Evolutionary conservation across 192 early-diverging fungal species (phyloP).

Genomic region (Borealophlyctis nickersoniae): DNA sequence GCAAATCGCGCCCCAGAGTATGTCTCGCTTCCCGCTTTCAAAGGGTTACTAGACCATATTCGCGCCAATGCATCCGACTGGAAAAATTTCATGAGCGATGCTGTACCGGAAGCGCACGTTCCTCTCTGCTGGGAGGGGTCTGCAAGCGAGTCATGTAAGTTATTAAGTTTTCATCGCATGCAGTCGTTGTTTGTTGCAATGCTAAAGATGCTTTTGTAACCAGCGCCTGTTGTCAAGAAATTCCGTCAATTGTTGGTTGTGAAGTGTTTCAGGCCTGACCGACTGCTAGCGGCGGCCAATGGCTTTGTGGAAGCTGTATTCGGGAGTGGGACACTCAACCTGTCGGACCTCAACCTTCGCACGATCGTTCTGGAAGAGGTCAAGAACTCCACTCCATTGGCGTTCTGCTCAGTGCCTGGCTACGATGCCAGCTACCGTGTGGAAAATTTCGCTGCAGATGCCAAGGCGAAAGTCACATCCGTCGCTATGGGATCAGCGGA

Average conservation of each 20-base stretch:
- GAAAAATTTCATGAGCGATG: constrained; percentile 30
- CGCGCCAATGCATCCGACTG: constrained; percentile 28
- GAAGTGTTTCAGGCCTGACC: constrained; percentile 86
- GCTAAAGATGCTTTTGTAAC: background rate
- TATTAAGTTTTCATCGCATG: background rate
- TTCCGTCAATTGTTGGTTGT: constrained; percentile 79
- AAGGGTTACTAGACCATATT: constrained; percentile 27
- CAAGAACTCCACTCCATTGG: constrained; percentile 73
- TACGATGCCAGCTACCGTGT: constrained; percentile 95
- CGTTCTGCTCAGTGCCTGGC: constrained; percentile 88
- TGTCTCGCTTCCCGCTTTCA: constrained; percentile 22
- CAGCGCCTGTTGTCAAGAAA: constrained; percentile 46
- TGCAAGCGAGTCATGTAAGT: constrained; percentile 7
- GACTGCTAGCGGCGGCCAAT: constrained; percentile 69
- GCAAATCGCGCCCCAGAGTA: constrained; percentile 15
- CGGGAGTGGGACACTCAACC: constrained; percentile 48
- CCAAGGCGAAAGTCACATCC: constrained; percentile 58
- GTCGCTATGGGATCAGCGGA: constrained; percentile 99
- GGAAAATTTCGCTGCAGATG: constrained; percentile 78
- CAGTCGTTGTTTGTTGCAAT: constrained; percentile 12
- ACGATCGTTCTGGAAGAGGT: constrained; percentile 71
- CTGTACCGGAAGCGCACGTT: constrained; percentile 32
- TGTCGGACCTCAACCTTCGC: constrained; percentile 65
- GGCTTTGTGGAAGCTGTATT: constrained; percentile 74
- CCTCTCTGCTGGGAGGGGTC: constrained; percentile 18